Base-by-base conservation (phyloP, 805 yeast species). In the Metschnikowia henanensis region DNA sequence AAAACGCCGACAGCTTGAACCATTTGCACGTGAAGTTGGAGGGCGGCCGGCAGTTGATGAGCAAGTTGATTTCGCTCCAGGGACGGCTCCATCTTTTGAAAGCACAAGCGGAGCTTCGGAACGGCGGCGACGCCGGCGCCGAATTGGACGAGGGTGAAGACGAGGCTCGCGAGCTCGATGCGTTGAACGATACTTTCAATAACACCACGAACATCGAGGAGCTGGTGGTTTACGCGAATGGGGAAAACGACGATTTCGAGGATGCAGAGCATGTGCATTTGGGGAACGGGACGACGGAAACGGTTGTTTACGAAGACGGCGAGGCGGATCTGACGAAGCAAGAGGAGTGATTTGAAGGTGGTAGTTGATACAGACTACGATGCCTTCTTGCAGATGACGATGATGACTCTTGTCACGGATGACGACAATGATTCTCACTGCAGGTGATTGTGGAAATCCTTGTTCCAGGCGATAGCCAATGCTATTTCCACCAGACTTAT, bases 1-100 rank as follows among this genome's bases (percentile, higher is more conserved):
- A 80, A 43, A 72, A 83, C 43, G 70, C 80, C 41, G 77, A 73
- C 30, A 70, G 81, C 18, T 67, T 85, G 40, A 80, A 80, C 34
- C 65, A 75, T 3, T 63, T 92, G 43, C 84, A 80, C 59, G 59
- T 76, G 3, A 73, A 84, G 0, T 66, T 91, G 22, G 65, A 72
- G 16, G 69, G 77, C 43, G 83, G 78, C 25, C 72, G 77, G 62
- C 75, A 75, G 48, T 73, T 75, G 19, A 65, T 92, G 50, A 85
- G 91, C 7, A 75, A 79, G 30, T 70, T 92, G 39, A 66, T 91
- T 20, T 81, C 94, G 1, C 74, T 92, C 23, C 95, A 91, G 62
- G 99, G 99, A 36, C 79, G 94, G 51, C 70, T 92, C 36, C 86
- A 84, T 56, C 74, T 92, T 61, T 72, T 92, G 33, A 77, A 77